Conservation (phyloP, 352 stramenopile genomes). For the Phytopythium boreale region DNA sequence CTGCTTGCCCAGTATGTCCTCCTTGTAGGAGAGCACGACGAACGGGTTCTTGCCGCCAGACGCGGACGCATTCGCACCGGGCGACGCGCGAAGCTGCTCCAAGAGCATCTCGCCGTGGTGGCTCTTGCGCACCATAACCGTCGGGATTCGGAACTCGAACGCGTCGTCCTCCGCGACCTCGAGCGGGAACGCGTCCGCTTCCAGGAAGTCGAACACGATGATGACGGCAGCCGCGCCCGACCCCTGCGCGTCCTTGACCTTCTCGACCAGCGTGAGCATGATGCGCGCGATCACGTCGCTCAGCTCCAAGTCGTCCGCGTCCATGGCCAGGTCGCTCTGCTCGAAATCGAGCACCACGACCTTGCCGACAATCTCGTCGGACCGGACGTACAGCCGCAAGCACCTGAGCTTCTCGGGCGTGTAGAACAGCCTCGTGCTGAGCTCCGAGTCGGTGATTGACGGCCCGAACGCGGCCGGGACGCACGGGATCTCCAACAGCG, state of each 20-base stretch:
- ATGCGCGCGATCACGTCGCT: constrained; percentile 57
- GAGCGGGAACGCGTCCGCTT: constrained; percentile 62
- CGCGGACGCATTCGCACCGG: not conserved
- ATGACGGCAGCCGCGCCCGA: constrained; percentile 49
- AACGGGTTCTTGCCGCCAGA: constrained; percentile 28
- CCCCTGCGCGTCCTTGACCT: constrained; percentile 69
- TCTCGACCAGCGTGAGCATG: constrained; percentile 67
- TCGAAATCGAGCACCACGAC: constrained; percentile 74
- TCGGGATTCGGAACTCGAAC: constrained; percentile 57
- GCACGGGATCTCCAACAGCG: constrained; percentile 53
- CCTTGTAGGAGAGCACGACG: constrained; percentile 51
- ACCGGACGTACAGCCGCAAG: constrained; percentile 60
- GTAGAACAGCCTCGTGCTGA: constrained; percentile 54
- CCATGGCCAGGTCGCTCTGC: constrained; percentile 52
- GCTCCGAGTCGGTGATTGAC: constrained; percentile 23
- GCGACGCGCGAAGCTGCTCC: constrained; percentile 26
- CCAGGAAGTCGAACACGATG: constrained; percentile 68
- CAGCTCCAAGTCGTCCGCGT: constrained; percentile 48
- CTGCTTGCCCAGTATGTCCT: constrained; percentile 72
- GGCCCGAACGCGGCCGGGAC: constrained; percentile 56
- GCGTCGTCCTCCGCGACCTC: constrained; percentile 45
- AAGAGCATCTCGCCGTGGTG: constrained; percentile 53
- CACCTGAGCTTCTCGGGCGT: constrained; percentile 61
- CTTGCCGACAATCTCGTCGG: constrained; percentile 56
- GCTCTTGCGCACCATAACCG: constrained; percentile 63